A percentile compares a stretch with the other conserved stretches of the same genome.
Conservation (phyloP, 202 grass and related monocot genomes). For the Setaria italica region DNA sequence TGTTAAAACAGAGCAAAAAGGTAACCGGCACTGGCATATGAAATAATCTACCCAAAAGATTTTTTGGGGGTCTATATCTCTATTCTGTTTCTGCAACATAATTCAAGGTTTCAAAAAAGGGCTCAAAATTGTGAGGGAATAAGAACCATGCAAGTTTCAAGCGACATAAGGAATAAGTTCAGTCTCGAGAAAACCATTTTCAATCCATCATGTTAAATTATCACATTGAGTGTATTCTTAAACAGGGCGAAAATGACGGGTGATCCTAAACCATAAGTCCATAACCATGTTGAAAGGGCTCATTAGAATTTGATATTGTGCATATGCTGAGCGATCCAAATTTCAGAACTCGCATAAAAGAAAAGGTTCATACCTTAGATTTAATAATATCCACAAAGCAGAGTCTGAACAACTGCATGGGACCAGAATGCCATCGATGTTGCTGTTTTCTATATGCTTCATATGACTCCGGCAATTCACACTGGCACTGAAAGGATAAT, state of each 20-base stretch:
- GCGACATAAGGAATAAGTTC: not conserved
- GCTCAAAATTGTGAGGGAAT: not conserved
- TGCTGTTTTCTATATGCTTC: slow-evolving; percentile 88
- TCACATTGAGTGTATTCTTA: slow-evolving; percentile 6
- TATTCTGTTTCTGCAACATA: not conserved
- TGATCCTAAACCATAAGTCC: slow-evolving; percentile 9
- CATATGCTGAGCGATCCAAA: not conserved
- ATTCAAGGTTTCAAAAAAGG: not conserved
- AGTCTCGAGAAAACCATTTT: slow-evolving; percentile 21
- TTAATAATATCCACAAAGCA: slow-evolving; percentile 77
- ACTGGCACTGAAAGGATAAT: slow-evolving; percentile 65
- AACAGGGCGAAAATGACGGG: slow-evolving; percentile 1
- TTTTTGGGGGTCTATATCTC: not conserved
- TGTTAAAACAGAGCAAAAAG: not conserved
- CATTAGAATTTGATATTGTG: not conserved
- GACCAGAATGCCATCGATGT: slow-evolving; percentile 87
- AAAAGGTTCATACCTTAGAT: slow-evolving; percentile 67
- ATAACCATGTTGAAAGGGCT: not conserved
- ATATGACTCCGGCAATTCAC: slow-evolving; percentile 89
- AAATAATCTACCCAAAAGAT: slow-evolving; percentile 18
- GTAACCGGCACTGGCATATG: not conserved
- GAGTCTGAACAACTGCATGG: slow-evolving; percentile 78
- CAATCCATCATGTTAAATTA: not conserved
- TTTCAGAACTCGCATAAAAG: not conserved
- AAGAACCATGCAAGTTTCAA: not conserved